These are phyloP conservation scores for Medicago arabica DNA, from an alignment of 306 rosid genomes.

Conservation along the genomic window DNA sequence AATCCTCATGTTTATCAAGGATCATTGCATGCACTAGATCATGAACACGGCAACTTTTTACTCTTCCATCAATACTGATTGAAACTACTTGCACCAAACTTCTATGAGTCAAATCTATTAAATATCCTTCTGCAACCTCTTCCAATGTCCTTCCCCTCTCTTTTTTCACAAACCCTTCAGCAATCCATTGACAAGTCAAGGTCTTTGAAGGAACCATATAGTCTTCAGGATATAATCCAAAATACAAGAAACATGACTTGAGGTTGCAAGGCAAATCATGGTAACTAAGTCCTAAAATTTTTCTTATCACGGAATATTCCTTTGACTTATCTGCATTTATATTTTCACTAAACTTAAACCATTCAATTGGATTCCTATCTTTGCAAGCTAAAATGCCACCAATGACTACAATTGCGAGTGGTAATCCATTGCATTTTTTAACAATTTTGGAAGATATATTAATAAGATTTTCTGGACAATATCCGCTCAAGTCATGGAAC, in stretches of 20 bases:
- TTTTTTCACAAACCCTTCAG: not conserved
- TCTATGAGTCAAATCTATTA: not conserved
- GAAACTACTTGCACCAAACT: not conserved
- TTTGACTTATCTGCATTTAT: not conserved
- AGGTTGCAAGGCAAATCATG: not conserved
- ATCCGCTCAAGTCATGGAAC: not conserved
- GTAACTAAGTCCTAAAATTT: not conserved
- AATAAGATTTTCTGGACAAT: not conserved
- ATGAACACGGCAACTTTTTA: not conserved
- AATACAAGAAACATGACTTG: not conserved
- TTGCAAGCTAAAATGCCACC: not conserved
- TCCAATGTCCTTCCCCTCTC: not conserved
- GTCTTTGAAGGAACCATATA: not conserved
- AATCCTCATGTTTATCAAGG: not conserved
- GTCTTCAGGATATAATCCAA: not conserved
- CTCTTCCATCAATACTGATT: not conserved
- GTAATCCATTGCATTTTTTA: slow-evolving; percentile 3
- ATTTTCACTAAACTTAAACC: not conserved
- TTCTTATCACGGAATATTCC: too few relatives aligned
- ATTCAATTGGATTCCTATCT: not conserved
- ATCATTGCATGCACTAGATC: not conserved
- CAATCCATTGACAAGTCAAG: not conserved
- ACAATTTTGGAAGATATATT: not conserved
- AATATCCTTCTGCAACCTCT: not conserved
- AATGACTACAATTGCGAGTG: slow-evolving; percentile 1